Percentiles rank a stretch among this genome's conserved stretches.
These are phyloP conservation scores for Lecanosticta acicola DNA, from an alignment of 2,329 filamentous ascomycete species.

Conservation along the genomic window DNA sequence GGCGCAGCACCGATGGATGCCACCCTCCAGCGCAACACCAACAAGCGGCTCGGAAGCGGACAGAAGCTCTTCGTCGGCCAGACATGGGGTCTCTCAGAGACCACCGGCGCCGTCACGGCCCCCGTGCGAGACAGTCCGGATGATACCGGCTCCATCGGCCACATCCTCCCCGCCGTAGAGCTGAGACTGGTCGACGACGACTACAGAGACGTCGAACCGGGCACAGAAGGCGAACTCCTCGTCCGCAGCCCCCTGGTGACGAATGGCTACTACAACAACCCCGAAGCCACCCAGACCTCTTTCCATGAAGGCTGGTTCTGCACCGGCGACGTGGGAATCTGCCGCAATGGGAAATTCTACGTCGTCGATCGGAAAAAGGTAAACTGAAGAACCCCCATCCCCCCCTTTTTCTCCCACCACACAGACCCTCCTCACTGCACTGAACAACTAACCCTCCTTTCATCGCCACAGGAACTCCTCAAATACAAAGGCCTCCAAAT, in stretches of 20 bases:
- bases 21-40: conserved; percentile 37
- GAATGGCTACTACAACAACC: conserved; percentile 69
- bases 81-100: conserved; percentile 34
- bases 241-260: conserved; percentile 35
- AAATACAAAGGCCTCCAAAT: conserved; percentile 47
- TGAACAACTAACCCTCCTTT: no score
- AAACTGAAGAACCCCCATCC: not conserved
- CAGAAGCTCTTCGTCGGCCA: conserved; percentile 34
- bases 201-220: conserved; percentile 37
- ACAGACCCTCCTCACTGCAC: no score
- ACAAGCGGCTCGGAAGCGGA: conserved; percentile 22
- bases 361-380: conserved; percentile 67
- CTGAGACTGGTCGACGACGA: conserved; percentile 40
- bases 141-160: conserved; percentile 29
- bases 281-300: conserved; percentile 61
- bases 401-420: not conserved
- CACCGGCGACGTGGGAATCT: conserved; percentile 77
- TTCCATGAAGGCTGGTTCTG: conserved; percentile 80
- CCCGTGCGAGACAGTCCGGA: conserved; percentile 35
- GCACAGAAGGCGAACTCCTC: conserved; percentile 29
- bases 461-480: conserved; percentile 62
- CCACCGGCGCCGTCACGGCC: conserved; percentile 33
- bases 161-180: conserved; percentile 37
- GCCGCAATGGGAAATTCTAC: conserved; percentile 77
- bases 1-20: conserved; percentile 37